Evolutionary conservation across 1,284 basidiomycete species (phyloP).

Genomic region (Anthracocystis walkeri): DNA sequence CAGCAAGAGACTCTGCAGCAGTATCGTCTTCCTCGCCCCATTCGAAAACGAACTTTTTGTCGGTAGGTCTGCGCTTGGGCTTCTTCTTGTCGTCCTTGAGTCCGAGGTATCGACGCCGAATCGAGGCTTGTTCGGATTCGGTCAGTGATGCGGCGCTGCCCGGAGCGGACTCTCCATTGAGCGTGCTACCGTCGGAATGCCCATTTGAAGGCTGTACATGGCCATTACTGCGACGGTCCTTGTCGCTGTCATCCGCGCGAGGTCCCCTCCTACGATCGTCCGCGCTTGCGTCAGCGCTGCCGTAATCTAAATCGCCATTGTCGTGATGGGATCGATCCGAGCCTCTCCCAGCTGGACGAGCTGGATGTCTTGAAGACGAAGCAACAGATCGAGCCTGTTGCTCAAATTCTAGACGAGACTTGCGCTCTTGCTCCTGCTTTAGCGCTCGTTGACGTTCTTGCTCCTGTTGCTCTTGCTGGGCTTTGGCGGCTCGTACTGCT

Average conservation of each 20-base stretch:
- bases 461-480: conserved; percentile 35
- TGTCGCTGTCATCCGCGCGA: background rate
- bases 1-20: conserved; percentile 36
- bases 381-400: conserved; percentile 70
- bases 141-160: conserved; percentile 30
- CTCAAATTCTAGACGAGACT: conserved; percentile 79
- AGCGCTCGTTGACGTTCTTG: conserved; percentile 41
- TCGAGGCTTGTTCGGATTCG: conserved; percentile 53
- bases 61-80: conserved; percentile 88
- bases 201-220: background rate
- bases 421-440: conserved; percentile 75
- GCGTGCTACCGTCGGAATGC: background rate
- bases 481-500: conserved; percentile 56
- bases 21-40: conserved; percentile 76
- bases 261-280: conserved; percentile 15
- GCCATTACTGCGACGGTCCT: background rate
- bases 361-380: conserved; percentile 19
- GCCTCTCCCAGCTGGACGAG: background rate
- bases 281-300: conserved; percentile 19
- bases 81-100: conserved; percentile 77
- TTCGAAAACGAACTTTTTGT: conserved; percentile 95
- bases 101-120: conserved; percentile 62
- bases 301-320: conserved; percentile 27
- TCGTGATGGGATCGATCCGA: conserved; percentile 6
- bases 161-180: conserved; percentile 1